phyloP scores from a whole-genome alignment of 345 rosid genomes.

The Salix exigua region DNA sequence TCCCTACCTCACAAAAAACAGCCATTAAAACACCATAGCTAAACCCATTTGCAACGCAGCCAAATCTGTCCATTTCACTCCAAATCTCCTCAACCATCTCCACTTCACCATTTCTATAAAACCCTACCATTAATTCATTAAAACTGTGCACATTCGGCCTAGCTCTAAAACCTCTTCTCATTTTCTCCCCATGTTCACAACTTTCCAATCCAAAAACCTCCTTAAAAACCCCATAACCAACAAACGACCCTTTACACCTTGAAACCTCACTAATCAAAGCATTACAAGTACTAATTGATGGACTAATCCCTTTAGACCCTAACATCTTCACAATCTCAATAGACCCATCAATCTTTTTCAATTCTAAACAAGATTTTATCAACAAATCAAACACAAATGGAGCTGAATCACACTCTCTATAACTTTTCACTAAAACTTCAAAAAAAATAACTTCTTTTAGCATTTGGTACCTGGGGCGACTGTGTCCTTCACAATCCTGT shows the following conservation, averaged over 20 bases:
- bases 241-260: constrained; percentile 35
- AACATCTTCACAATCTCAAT: constrained; percentile 54
- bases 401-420: constrained; percentile 78
- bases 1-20: constrained; percentile 48
- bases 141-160: constrained; percentile 61
- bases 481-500: background rate
- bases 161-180: constrained; percentile 26
- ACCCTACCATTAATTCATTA: constrained; percentile 61
- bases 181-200: constrained; percentile 9
- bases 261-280: constrained; percentile 48
- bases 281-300: constrained; percentile 54
- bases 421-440: constrained; percentile 45
- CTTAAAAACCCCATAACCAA: constrained; percentile 54
- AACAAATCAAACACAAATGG: constrained; percentile 81
- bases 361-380: constrained; percentile 61
- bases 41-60: constrained; percentile 43
- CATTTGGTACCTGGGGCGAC: background rate
- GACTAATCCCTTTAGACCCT: constrained; percentile 52
- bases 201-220: constrained; percentile 50
- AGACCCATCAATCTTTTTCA: constrained; percentile 52
- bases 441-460: constrained; percentile 28
- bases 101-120: constrained; percentile 48
- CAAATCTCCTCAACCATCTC: constrained; percentile 61
- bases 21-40: constrained; percentile 59
- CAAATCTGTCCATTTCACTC: constrained; percentile 52